These are phyloP conservation scores for Porcisia hertigi DNA, from an alignment of 208 protist genomes.

Conservation along the genomic window DNA sequence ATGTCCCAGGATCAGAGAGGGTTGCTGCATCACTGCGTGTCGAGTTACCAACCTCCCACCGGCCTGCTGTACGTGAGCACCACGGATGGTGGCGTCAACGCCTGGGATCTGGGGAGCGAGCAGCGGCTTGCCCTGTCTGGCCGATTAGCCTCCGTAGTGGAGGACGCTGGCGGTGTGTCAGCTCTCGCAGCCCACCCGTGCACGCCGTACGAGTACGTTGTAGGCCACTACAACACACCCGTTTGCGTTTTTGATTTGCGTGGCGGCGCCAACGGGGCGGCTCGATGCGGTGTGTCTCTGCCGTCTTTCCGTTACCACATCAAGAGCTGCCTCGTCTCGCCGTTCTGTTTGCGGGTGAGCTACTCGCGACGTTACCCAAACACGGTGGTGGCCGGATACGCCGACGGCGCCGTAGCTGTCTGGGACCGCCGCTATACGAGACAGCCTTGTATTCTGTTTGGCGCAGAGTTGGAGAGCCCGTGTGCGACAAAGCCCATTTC, in stretches of 20 bases:
- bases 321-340: conserved; percentile 7
- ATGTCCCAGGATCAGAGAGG: conserved; percentile 36
- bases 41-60: conserved; percentile 61
- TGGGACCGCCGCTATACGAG: conserved; percentile 37
- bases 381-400: conserved; percentile 60
- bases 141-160: conserved; percentile 24
- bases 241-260: conserved; percentile 46
- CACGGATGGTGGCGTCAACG: conserved; percentile 39
- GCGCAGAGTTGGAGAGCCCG: conserved; percentile 9
- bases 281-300: conserved; percentile 41
- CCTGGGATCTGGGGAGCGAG: conserved; percentile 58
- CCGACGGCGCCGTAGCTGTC: conserved; percentile 46
- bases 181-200: conserved; percentile 41
- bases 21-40: conserved; percentile 58
- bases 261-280: conserved; percentile 27
- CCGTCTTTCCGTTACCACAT: conserved; percentile 11
- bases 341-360: conserved; percentile 35
- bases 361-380: conserved; percentile 75
- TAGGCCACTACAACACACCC: conserved; percentile 30
- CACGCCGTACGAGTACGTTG: conserved; percentile 32
- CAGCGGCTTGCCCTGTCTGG: conserved; percentile 33
- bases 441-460: conserved; percentile 25
- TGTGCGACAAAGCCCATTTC: background rate
- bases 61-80: conserved; percentile 57
- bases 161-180: conserved; percentile 10